A percentile compares a stretch with the other conserved stretches of the same genome.
Conservation (phyloP, 2,329 filamentous ascomycete species). For the Stylonectria norvegica region DNA sequence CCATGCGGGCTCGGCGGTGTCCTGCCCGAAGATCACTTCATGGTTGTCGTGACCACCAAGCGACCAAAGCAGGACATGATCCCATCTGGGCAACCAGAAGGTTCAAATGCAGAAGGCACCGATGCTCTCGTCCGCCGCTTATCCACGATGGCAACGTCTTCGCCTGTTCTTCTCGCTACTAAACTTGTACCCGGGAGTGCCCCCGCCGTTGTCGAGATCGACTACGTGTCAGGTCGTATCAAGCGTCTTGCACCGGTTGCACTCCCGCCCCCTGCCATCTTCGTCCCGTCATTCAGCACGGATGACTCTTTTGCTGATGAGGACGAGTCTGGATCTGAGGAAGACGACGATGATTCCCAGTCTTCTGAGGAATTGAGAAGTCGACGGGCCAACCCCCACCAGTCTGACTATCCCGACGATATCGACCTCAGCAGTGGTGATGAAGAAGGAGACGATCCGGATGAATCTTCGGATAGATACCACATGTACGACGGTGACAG, state of each 20-base stretch:
- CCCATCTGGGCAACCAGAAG: constrained; percentile 16
- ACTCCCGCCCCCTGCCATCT: constrained; percentile 52
- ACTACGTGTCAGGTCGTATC: constrained; percentile 44
- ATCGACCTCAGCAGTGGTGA: constrained; percentile 41
- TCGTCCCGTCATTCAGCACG: constrained; percentile 46
- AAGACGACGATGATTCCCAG: constrained; percentile 27
- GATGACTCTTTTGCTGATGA: constrained; percentile 36
- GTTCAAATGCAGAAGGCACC: too few relatives aligned
- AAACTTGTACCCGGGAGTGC: constrained; percentile 2
- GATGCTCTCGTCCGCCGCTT: constrained; percentile 42
- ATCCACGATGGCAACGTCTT: constrained; percentile 40
- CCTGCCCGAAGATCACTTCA: constrained; percentile 62
- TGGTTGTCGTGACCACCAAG: constrained; percentile 51
- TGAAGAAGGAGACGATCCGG: constrained; percentile 40
- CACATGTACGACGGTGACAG: constrained; percentile 30
- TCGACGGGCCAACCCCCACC: constrained; percentile 34
- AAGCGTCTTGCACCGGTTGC: constrained; percentile 45
- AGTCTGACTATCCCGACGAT: constrained; percentile 41
- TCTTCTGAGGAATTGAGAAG: constrained; percentile 33
- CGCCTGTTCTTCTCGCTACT: constrained; percentile 23
- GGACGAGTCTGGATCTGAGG: constrained; percentile 25
- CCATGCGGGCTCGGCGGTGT: constrained; percentile 59
- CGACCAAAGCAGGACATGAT: constrained; percentile 34
- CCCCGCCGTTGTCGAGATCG: constrained; percentile 35
- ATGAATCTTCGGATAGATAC: constrained; percentile 29